Percentiles rank a stretch among this genome's conserved stretches.
These are phyloP conservation scores for Guadua angustifolia DNA, from an alignment of 176 grass and related monocot genomes.

Conservation along the genomic window DNA sequence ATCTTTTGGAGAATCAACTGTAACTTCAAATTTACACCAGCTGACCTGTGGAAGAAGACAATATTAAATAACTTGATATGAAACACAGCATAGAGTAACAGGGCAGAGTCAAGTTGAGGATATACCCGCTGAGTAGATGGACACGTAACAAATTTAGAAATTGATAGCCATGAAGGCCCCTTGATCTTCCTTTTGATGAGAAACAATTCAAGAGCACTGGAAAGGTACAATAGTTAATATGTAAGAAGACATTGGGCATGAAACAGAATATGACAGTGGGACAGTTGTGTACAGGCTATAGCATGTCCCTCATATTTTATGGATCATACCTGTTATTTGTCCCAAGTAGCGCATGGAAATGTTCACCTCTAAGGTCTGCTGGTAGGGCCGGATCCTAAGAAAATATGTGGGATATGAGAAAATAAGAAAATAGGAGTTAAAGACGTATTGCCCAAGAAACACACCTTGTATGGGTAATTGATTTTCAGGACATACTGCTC, in stretches of 20 bases:
- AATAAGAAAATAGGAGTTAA: constrained; percentile 8
- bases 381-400: constrained; percentile 76
- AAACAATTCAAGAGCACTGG: constrained; percentile 90
- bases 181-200: constrained; percentile 96
- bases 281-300: neutral
- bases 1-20: constrained; percentile 83
- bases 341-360: constrained; percentile 89
- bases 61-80: constrained; percentile 31
- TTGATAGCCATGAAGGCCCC: constrained; percentile 85
- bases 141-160: constrained; percentile 78
- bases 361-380: constrained; percentile 75
- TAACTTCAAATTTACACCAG: constrained; percentile 97
- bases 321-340: constrained; percentile 74
- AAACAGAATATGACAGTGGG: constrained; percentile 9
- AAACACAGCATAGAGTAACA: constrained; percentile 1
- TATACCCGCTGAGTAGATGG: constrained; percentile 61
- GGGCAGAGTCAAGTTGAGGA: neutral
- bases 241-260: constrained; percentile 31
- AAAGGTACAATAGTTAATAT: constrained; percentile 41
- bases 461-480: constrained; percentile 92
- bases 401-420: constrained; percentile 22
- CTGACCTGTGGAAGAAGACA: constrained; percentile 72
- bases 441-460: constrained; percentile 15
- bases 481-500: constrained; percentile 98
- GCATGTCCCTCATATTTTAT: neutral